These are phyloP conservation scores for Uronychia setigera DNA, from an alignment of 73 alveolate genomes.

Conservation along the genomic window DNA sequence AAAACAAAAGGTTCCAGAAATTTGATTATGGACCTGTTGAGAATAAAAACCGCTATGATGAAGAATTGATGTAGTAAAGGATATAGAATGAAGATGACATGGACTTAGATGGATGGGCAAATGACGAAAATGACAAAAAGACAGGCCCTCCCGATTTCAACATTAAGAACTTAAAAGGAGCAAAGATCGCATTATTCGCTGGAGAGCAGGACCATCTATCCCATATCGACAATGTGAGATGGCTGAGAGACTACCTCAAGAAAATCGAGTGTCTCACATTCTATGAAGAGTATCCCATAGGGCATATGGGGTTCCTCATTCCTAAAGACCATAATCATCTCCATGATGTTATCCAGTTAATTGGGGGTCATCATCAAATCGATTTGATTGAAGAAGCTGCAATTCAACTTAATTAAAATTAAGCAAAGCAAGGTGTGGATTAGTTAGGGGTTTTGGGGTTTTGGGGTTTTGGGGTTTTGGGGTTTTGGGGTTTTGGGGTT, in stretches of 20 bases:
- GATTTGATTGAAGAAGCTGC: no score
- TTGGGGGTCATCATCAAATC: no score
- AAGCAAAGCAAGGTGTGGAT: no score
- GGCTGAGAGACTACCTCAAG: constrained; percentile 51
- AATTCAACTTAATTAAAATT: no score
- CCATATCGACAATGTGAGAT: constrained; percentile 49
- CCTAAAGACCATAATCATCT: constrained; percentile 10
- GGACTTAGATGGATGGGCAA: not conserved
- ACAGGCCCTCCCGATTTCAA: constrained; percentile 15
- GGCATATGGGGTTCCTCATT: constrained; percentile 57
- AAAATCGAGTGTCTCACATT: constrained; percentile 28
- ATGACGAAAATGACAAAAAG: not conserved
- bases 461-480: no score
- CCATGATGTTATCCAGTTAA: not conserved
- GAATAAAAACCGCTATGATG: constrained; percentile 86
- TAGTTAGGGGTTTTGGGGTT: no score
- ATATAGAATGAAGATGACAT: not conserved
- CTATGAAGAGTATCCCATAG: constrained; percentile 59
- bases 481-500: no score
- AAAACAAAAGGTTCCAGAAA: constrained; percentile 58
- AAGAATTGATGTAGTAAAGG: constrained; percentile 68
- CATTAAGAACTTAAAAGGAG: constrained; percentile 15
- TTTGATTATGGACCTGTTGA: constrained; percentile 84
- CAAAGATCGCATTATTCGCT: constrained; percentile 64
- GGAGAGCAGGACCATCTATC: constrained; percentile 78